These are phyloP conservation scores for Grifola frondosa DNA, from an alignment of 1,284 basidiomycete genomes.

Conservation along the genomic window DNA sequence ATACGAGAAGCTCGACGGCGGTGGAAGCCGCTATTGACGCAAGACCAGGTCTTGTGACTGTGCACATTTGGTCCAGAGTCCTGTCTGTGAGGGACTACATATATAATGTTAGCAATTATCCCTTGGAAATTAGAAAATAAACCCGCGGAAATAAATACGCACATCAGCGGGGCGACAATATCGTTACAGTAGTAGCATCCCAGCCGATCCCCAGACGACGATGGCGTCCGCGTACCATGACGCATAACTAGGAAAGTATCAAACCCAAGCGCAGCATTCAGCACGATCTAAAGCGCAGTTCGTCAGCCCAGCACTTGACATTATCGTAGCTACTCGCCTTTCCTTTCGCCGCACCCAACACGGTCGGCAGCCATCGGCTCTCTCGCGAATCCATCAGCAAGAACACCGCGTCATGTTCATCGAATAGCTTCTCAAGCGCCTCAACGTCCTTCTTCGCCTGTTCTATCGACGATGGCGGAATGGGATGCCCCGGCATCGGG, in stretches of 20 bases:
- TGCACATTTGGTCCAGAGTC: constrained; percentile 99
- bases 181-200: constrained; percentile 99
- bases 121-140: constrained; percentile 1
- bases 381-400: constrained; percentile 98
- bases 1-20: constrained; percentile 90
- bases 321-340: constrained; percentile 59
- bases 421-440: constrained; percentile 75
- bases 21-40: constrained; percentile 91
- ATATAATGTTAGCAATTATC: background rate
- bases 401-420: constrained; percentile 87
- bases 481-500: constrained; percentile 97
- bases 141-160: no score
- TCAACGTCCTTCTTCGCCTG: constrained; percentile 68
- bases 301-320: background rate
- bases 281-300: constrained; percentile 68
- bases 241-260: constrained; percentile 98
- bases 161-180: constrained; percentile 95
- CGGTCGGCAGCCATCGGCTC: constrained; percentile 92
- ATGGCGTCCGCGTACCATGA: constrained; percentile 70
- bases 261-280: constrained; percentile 96
- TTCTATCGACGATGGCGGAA: constrained; percentile 58
- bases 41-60: constrained; percentile 94
- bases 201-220: constrained; percentile 44
- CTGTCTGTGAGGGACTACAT: constrained; percentile 86
- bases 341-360: constrained; percentile 78